Conservation (phyloP, 2,329 filamentous ascomycete species). For the Fusarium multiceps region DNA sequence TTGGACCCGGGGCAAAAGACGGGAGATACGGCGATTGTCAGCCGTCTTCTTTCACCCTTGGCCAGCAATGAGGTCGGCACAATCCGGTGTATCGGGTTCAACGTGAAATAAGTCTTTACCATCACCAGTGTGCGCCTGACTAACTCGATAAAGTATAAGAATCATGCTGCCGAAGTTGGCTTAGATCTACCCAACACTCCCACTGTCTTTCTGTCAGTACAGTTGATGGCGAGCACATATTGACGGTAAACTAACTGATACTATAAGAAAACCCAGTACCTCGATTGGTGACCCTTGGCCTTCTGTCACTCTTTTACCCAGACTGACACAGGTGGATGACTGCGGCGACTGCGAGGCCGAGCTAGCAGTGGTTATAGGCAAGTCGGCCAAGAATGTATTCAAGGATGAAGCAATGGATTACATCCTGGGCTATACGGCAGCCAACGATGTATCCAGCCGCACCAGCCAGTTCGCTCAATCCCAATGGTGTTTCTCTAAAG, state of each 20-base stretch:
- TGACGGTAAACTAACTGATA: not conserved
- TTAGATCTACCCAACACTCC: constrained; percentile 65
- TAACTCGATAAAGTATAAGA: constrained; percentile 45
- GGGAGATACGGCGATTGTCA: constrained; percentile 54
- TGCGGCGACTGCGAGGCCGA: constrained; percentile 70
- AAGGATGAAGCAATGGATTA: constrained; percentile 67
- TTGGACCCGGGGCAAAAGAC: constrained; percentile 64
- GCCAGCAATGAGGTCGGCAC: constrained; percentile 57
- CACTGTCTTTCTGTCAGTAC: constrained; percentile 61
- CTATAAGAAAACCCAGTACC: constrained; percentile 60
- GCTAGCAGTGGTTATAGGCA: constrained; percentile 66
- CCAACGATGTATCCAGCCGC: constrained; percentile 65
- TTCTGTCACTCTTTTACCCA: constrained; percentile 63
- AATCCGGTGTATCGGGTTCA: constrained; percentile 68
- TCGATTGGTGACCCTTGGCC: constrained; percentile 65
- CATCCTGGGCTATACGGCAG: constrained; percentile 70
- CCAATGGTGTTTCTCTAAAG: constrained; percentile 61
- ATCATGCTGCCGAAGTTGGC: constrained; percentile 59
- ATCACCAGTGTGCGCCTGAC: not conserved
- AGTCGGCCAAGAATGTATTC: constrained; percentile 61
- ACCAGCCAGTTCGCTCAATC: constrained; percentile 36
- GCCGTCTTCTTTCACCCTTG: constrained; percentile 58
- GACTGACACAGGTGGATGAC: constrained; percentile 58
- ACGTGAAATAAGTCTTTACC: constrained; percentile 47
- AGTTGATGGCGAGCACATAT: not conserved